Evolutionary conservation across 2,329 filamentous ascomycete species (phyloP).

Genomic region (Fusarium haematococcum): DNA sequence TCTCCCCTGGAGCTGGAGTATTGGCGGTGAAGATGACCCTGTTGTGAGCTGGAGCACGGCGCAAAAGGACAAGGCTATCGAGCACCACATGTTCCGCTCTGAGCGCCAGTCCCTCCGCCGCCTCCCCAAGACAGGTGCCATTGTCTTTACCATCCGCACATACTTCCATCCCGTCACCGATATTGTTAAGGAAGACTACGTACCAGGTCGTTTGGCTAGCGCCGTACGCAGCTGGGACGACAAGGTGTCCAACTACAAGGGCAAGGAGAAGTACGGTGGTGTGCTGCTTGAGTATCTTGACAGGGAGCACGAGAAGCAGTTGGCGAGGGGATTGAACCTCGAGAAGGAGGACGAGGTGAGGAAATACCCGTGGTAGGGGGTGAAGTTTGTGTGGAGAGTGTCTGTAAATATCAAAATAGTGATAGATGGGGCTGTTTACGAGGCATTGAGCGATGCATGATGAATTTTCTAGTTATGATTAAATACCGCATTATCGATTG

Average conservation of each 20-base stretch:
- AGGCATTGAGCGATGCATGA: not conserved
- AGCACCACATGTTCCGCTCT: slow-evolving; percentile 81
- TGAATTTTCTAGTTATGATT: not conserved
- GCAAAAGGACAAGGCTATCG: slow-evolving; percentile 77
- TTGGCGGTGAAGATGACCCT: slow-evolving; percentile 76
- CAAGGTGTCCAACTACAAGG: slow-evolving; percentile 82
- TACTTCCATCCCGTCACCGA: slow-evolving; percentile 81
- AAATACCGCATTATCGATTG: not conserved
- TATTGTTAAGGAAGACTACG: slow-evolving; percentile 77
- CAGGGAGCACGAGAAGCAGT: slow-evolving; percentile 77
- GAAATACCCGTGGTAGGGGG: slow-evolving; percentile 68
- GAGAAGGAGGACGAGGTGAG: slow-evolving; percentile 69
- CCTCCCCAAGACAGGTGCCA: slow-evolving; percentile 66
- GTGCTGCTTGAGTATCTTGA: slow-evolving; percentile 84
- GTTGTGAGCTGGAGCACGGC: slow-evolving; percentile 80
- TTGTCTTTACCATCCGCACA: slow-evolving; percentile 82
- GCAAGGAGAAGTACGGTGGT: slow-evolving; percentile 77
- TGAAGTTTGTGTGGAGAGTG: not conserved
- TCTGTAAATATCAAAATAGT: not conserved
- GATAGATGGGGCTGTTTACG: not conserved
- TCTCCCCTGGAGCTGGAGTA: slow-evolving; percentile 80
- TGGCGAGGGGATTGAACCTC: slow-evolving; percentile 73
- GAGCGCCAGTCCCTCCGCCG: slow-evolving; percentile 78
- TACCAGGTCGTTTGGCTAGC: slow-evolving; percentile 81
- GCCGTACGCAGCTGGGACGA: slow-evolving; percentile 85